Percentiles rank a stretch among this genome's conserved stretches.
phyloP scores from a whole-genome alignment of 2,329 filamentous ascomycete genomes.

The Alternaria gaisen region DNA sequence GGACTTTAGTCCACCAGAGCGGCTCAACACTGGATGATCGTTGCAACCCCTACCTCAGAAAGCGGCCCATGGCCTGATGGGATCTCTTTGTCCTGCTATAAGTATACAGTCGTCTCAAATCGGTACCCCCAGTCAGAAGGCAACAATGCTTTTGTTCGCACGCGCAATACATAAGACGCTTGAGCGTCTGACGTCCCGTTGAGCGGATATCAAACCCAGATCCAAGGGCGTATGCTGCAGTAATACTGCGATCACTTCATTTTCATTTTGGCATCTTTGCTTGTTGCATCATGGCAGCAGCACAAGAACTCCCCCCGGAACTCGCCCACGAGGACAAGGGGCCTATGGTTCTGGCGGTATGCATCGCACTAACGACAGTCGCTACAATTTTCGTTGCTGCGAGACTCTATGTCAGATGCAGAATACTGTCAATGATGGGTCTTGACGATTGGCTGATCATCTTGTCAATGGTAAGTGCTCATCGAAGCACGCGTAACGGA shows the following conservation, averaged over 20 bases:
- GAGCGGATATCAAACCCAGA: not conserved
- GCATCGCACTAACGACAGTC: not conserved
- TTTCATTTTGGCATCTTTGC: not conserved
- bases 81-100: not conserved
- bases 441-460: constrained; percentile 4
- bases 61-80: not conserved
- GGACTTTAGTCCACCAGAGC: not conserved
- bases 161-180: not conserved
- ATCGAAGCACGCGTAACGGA: not conserved
- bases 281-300: not conserved
- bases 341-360: not conserved
- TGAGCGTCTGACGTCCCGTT: not conserved
- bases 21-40: not conserved
- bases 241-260: not conserved
- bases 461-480: not conserved
- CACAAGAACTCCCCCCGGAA: not conserved
- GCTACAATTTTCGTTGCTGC: constrained; percentile 1
- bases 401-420: constrained; percentile 1
- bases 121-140: not conserved
- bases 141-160: not conserved
- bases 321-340: not conserved
- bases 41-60: not conserved
- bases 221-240: not conserved
- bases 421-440: not conserved
- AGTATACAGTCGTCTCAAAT: not conserved